Base-by-base conservation (phyloP, 768 basidiomycete species). In the Gymnopilus dilepis region DNA sequence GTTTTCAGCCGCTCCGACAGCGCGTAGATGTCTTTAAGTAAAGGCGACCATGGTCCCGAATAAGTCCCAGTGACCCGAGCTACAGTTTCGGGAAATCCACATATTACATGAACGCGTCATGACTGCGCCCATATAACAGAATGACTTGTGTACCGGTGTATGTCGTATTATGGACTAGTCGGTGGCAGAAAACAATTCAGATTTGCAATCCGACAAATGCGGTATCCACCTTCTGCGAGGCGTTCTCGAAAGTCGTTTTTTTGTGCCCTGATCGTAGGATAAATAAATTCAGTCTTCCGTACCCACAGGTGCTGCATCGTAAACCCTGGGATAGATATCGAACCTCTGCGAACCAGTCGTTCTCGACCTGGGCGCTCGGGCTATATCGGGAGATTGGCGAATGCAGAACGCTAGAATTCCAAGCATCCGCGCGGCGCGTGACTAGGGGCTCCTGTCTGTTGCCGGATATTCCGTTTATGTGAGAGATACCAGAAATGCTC, bases 141-240 rank as follows among this genome's bases (percentile, higher is more conserved):
- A n/a, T n/a, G 19, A 37, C 34, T 37, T 37, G 15, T 37, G 33
- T 34, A 34, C 33, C n/a, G n/a, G 4, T 11, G 12, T 41, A n/a
- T n/a, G 40, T 41, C 15, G 15, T 41, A 17, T n/a, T 41, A 41
- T 31, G 24, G 33, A 53, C 15, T 24, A 38, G 33, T 53, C 15
- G 22, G 37, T n/a, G 37, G 38, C 31, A 34, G 34, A 33, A n/a
- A n/a, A 15, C 24, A 54, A 15, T 37, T 33, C 21, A 54, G 34
- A 54, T 40, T 40, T 22, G 37, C 21, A 37, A 54, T 54, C 37
- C 52, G 33, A 40, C 52, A 40, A 54, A 54, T 54, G 9, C 34
- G 52, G 52, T 40, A 54, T 40, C 1, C 22, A 26, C 17, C 34
- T 54, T 54, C 52, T 28, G 33, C 40, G 2, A 33, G 22, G 19